Percentiles rank a stretch among this genome's conserved stretches.
Conservation (phyloP, 495 filamentous ascomycete genomes). For the Hyaloscypha bicolor region DNA sequence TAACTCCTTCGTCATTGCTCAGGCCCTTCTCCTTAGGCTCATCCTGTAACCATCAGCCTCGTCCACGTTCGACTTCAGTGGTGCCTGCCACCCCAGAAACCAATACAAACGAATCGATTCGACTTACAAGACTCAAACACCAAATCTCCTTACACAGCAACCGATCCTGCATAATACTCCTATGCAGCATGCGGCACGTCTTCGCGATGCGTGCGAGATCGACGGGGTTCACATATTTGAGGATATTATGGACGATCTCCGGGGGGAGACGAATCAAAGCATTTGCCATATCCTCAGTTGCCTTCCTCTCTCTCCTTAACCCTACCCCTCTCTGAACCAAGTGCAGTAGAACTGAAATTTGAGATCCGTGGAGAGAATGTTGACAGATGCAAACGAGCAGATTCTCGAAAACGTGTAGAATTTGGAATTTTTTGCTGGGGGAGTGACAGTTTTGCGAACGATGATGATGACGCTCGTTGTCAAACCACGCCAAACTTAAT, state of each 20-base stretch:
- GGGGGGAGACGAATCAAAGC: conserved; percentile 50
- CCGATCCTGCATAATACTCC: conserved; percentile 41
- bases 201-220: conserved; percentile 56
- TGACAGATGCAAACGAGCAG: too few relatives aligned
- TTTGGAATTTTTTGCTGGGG: too few relatives aligned
- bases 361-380: too few relatives aligned
- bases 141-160: neutral
- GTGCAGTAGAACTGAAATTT: too few relatives aligned
- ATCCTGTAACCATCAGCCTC: neutral
- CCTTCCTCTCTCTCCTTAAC: too few relatives aligned
- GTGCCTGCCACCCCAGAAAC: neutral
- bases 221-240: conserved; percentile 57
- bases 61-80: neutral
- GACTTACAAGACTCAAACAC: neutral
- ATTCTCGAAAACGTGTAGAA: too few relatives aligned
- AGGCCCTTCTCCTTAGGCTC: neutral
- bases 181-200: conserved; percentile 55
- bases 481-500: too few relatives aligned
- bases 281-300: neutral
- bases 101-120: too few relatives aligned
- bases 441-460: too few relatives aligned
- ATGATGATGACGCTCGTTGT: too few relatives aligned
- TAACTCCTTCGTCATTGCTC: neutral
- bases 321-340: too few relatives aligned
- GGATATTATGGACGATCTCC: conserved; percentile 62